phyloP scores from a whole-genome alignment of 2,329 filamentous ascomycete species.

The Aureobasidium leucospermi region DNA sequence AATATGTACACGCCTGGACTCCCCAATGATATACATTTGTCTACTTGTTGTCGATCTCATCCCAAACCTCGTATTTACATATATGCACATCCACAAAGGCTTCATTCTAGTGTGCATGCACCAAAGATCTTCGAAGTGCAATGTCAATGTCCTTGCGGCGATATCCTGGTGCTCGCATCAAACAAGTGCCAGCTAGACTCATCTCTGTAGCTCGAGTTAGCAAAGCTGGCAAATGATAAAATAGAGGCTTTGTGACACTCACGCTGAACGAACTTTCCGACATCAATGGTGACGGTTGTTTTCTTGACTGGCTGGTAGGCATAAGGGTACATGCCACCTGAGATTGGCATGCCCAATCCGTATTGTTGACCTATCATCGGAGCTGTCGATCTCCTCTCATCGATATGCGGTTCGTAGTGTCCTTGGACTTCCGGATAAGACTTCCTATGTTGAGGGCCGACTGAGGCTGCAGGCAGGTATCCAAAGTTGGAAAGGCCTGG shows the following conservation, averaged over 20 bases:
- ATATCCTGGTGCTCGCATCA: constrained; percentile 11
- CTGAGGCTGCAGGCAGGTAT: not conserved
- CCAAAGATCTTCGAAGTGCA: not conserved
- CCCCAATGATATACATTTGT: too few species aligned
- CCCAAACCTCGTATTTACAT: too few species aligned
- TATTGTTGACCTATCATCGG: not conserved
- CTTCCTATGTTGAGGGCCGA: not conserved
- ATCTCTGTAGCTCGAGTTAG: not conserved
- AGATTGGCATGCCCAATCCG: not conserved
- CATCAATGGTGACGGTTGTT: not conserved
- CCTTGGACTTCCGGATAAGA: not conserved
- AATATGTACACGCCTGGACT: too few species aligned
- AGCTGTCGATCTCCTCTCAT: not conserved
- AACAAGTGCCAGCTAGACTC: not conserved
- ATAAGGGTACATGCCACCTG: not conserved
- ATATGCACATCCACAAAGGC: not conserved
- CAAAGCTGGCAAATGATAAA: not conserved
- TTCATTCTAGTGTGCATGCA: not conserved
- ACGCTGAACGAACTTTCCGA: constrained; percentile 3
- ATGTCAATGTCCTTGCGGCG: constrained; percentile 8
- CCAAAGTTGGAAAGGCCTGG: not conserved
- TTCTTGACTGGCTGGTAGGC: not conserved
- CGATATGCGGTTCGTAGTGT: not conserved
- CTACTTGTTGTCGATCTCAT: too few species aligned
- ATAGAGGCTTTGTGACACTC: not conserved